phyloP scores from a whole-genome alignment of 306 rosid species.

The Leucaena leucocephala region DNA sequence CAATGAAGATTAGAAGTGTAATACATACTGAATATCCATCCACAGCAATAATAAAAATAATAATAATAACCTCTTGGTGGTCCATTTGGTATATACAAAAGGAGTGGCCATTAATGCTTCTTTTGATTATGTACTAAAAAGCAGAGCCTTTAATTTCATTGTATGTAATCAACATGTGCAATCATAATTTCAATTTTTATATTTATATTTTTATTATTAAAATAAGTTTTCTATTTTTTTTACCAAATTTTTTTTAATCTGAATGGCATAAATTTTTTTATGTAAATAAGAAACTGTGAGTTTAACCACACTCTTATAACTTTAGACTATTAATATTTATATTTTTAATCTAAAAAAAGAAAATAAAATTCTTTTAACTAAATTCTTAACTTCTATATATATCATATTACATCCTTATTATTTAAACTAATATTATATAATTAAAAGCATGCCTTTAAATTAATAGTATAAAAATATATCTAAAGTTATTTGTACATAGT shows the following conservation, averaged over 20 bases:
- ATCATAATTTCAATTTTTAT: neutral
- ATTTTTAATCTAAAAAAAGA: no score
- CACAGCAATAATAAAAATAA: conserved; percentile 37
- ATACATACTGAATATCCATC: conserved; percentile 38
- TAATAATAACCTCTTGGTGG: conserved; percentile 39
- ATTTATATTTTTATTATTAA: no score
- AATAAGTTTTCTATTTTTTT: no score
- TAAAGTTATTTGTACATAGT: neutral
- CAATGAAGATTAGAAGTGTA: conserved; percentile 49
- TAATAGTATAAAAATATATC: neutral
- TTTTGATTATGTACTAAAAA: conserved; percentile 41
- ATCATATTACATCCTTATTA: neutral
- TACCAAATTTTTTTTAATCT: no score
- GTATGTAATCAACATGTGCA: conserved; percentile 10
- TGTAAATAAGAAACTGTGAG: no score
- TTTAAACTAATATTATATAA: no score
- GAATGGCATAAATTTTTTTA: no score
- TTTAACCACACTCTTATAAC: no score
- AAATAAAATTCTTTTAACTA: no score
- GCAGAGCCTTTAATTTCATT: conserved; percentile 33
- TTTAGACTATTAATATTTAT: no score
- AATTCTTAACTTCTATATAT: neutral
- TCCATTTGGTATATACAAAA: conserved; percentile 35
- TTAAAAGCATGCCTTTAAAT: no score
- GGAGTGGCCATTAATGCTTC: conserved; percentile 43